These are phyloP conservation scores for Kodamaea fungicola DNA, from an alignment of 1,139 yeast species.

Conservation along the genomic window DNA sequence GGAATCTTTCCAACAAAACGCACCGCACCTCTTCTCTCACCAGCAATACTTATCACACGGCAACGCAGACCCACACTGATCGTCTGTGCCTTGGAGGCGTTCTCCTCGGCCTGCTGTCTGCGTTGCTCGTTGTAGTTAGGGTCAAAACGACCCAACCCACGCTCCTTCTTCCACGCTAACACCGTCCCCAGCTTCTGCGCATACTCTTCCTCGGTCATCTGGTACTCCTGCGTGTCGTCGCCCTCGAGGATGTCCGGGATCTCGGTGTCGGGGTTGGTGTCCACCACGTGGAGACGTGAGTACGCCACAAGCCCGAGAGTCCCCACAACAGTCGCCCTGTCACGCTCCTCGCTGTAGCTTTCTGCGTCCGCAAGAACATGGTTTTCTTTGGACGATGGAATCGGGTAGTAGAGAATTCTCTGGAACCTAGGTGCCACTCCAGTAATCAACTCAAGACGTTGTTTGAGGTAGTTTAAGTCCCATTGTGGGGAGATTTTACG, in stretches of 20 bases:
- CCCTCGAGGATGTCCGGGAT: conserved; percentile 37
- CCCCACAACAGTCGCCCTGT: conserved; percentile 13
- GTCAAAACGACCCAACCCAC: conserved; percentile 70
- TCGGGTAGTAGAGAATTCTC: conserved; percentile 46
- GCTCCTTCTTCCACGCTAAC: conserved; percentile 67
- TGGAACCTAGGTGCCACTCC: conserved; percentile 71
- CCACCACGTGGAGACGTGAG: conserved; percentile 52
- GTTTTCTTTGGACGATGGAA: conserved; percentile 37
- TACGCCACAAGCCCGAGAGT: conserved; percentile 29
- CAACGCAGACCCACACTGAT: conserved; percentile 37
- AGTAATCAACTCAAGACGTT: conserved; percentile 65
- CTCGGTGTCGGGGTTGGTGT: conserved; percentile 50
- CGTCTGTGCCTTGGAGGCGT: conserved; percentile 20
- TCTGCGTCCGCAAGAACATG: conserved; percentile 18
- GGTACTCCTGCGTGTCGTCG: conserved; percentile 41
- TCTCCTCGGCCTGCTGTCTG: conserved; percentile 19
- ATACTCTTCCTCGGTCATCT: conserved; percentile 67
- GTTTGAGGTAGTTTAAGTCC: conserved; percentile 54
- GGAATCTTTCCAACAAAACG: conserved; percentile 65
- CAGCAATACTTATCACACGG: conserved; percentile 40
- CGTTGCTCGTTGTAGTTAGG: conserved; percentile 41
- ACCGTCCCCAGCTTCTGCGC: conserved; percentile 60
- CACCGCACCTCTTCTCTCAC: conserved; percentile 66
- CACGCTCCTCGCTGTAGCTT: conserved; percentile 15
- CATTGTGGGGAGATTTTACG: conserved; percentile 64